A percentile compares a stretch with the other conserved stretches of the same genome.
Evolutionary conservation across 164 flowering plant genomes (phyloP).

Genomic region (Chloranthus sessilifolius): DNA sequence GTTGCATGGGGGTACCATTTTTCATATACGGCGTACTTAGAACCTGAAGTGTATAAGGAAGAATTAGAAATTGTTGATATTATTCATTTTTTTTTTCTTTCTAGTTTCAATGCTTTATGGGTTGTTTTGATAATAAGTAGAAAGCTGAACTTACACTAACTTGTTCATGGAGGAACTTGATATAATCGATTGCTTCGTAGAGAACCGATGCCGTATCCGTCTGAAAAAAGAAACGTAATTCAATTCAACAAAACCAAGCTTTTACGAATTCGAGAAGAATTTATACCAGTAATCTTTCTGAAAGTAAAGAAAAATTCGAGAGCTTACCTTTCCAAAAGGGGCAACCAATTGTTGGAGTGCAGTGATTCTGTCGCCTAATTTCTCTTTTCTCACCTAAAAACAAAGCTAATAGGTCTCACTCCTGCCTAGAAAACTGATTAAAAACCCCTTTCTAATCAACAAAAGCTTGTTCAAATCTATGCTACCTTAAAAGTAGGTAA

Average conservation of each 20-base stretch:
- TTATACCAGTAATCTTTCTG: neutral
- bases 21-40: constrained; percentile 70
- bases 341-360: constrained; percentile 99
- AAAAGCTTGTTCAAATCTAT: constrained; percentile 2
- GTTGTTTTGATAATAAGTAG: neutral
- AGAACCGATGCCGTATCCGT: constrained; percentile 71
- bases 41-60: constrained; percentile 29
- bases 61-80: constrained; percentile 2
- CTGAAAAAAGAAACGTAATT: constrained; percentile 18
- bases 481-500: constrained; percentile 70
- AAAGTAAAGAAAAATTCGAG: constrained; percentile 13
- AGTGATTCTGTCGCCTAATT: constrained; percentile 98
- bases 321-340: constrained; percentile 93
- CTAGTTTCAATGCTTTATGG: neutral
- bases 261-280: neutral
- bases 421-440: neutral
- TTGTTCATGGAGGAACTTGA: constrained; percentile 82
- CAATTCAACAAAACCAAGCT: constrained; percentile 3
- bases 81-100: neutral
- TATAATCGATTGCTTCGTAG: constrained; percentile 74
- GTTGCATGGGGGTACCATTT: constrained; percentile 52
- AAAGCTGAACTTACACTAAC: constrained; percentile 49
- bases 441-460: constrained; percentile 6
- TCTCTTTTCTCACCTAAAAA: constrained; percentile 87
- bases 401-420: constrained; percentile 8